Evolutionary conservation across 495 filamentous ascomycete species (phyloP), one percentile per base, ranked within the genome.

Genomic region (Hypoxylon trugodes): DNA sequence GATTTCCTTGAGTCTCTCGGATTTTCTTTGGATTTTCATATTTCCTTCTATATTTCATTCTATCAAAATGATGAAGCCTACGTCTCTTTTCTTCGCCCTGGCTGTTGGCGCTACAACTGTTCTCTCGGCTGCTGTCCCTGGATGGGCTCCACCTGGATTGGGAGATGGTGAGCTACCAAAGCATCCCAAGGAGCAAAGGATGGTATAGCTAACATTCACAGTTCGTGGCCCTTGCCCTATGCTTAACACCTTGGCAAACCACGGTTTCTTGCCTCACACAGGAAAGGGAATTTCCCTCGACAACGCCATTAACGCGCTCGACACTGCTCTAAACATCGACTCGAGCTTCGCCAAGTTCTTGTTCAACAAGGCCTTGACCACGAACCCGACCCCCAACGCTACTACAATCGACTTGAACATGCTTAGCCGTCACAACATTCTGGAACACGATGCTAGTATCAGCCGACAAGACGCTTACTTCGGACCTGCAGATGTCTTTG

Each of bases 361-460:
- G 51, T 82, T 77, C 43, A 52, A 76, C 1, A 71, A 74, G 22
- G 84, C 77, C 22, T 43, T 76, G 1, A 69, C 73, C 19, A 77
- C 79, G 4, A 84, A 82, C 63, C 81, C 81, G 0, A 62, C 73
- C 41, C 72, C 76, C 1, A 86, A 84, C 61, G 74, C 82, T 1
- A 84, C 79, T 7, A 74, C 46, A 8, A 83, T 84, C 64, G 73
- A 75, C 5, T 72, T 86, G 22, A 68, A 82, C 60, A 63, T 80
- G 16, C 77, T 85, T 13, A 66, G 75, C 54, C 66, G 73, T 12
- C 79, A 82, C 51, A 77, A 82, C 40, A 59, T 82, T 28, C 66
- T 84, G 2, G 82, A 85, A 50, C 81, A 84, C 42, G 82, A 84
- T 64, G 81, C 70, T 4, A 82, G 80, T 52, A 56, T 84, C 49